phyloP scores from a whole-genome alignment of 768 basidiomycete species.

The Neoboletus subvelutipes region DNA sequence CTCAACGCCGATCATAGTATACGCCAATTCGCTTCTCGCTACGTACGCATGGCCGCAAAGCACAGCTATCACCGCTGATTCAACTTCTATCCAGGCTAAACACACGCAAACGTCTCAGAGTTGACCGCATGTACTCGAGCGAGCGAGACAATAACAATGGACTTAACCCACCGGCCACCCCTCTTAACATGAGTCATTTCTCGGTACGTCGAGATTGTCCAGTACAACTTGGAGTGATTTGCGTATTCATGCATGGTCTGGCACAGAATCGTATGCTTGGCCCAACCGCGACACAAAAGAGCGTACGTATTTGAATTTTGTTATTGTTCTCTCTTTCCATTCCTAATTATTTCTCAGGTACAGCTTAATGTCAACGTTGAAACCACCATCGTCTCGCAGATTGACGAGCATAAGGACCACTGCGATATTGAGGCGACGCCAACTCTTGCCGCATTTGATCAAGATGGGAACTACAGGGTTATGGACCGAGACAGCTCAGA shows the following conservation, averaged over 20 bases:
- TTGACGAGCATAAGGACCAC: constrained; percentile 27
- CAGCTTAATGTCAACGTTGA: constrained; percentile 35
- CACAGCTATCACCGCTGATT: not conserved
- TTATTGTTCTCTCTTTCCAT: not conserved
- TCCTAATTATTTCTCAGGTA: not conserved
- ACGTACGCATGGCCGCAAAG: constrained; percentile 22
- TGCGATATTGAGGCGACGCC: constrained; percentile 24
- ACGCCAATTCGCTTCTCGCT: constrained; percentile 35
- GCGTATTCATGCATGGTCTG: not conserved
- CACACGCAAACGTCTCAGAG: constrained; percentile 31
- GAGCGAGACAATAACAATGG: constrained; percentile 24
- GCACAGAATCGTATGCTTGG: constrained; percentile 26
- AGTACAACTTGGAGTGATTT: not conserved
- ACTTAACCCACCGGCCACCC: constrained; percentile 10
- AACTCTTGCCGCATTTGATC: constrained; percentile 10
- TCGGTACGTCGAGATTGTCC: constrained; percentile 18
- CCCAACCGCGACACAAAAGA: constrained; percentile 19
- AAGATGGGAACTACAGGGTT: constrained; percentile 9
- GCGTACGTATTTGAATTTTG: constrained; percentile 12
- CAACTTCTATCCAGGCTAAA: constrained; percentile 21
- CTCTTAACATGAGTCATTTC: constrained; percentile 21
- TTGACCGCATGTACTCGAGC: constrained; percentile 27
- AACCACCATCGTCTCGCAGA: constrained; percentile 33
- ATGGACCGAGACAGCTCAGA: constrained; percentile 22
- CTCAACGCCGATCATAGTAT: constrained; percentile 18